Evolutionary conservation across 768 basidiomycete species (phyloP).

Genomic region (Termitomyces sp.): DNA sequence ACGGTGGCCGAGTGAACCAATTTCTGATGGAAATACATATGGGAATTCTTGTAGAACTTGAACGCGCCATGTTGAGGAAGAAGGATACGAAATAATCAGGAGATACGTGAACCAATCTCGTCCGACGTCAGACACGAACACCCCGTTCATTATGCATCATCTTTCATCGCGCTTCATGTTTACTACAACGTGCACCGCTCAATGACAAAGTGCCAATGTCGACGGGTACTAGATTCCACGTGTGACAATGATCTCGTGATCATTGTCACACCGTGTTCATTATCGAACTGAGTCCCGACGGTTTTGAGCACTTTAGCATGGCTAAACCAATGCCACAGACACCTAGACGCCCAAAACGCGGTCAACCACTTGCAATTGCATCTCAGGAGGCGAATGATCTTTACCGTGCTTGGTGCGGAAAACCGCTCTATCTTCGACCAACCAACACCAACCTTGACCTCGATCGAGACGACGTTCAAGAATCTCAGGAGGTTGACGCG

Average conservation of each 20-base stretch:
- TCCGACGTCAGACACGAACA: too few relatives aligned
- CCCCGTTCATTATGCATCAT: too few relatives aligned
- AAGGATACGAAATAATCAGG: too few relatives aligned
- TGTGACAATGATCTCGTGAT: neutral
- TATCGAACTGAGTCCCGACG: neutral
- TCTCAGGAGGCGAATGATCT: slow-evolving; percentile 14
- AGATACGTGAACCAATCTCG: too few relatives aligned
- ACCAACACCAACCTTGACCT: slow-evolving; percentile 20
- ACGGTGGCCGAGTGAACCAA: too few relatives aligned
- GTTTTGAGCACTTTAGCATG: too few relatives aligned
- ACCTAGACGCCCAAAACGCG: slow-evolving; percentile 27
- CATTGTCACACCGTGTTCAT: neutral
- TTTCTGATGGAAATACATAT: too few relatives aligned
- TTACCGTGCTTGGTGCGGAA: slow-evolving; percentile 23
- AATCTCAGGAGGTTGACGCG: slow-evolving; percentile 1
- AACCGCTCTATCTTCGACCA: slow-evolving; percentile 21
- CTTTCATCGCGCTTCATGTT: too few relatives aligned
- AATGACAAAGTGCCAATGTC: too few relatives aligned
- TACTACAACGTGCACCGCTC: too few relatives aligned
- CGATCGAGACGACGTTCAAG: slow-evolving; percentile 16
- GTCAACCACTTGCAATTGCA: slow-evolving; percentile 26
- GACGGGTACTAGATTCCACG: neutral
- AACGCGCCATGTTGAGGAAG: too few relatives aligned
- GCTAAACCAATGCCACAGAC: slow-evolving; percentile 18
- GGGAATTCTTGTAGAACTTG: too few relatives aligned